Evolutionary conservation across 169 alveolate genomes (phyloP).

Genomic region (Babesia bigemina): DNA sequence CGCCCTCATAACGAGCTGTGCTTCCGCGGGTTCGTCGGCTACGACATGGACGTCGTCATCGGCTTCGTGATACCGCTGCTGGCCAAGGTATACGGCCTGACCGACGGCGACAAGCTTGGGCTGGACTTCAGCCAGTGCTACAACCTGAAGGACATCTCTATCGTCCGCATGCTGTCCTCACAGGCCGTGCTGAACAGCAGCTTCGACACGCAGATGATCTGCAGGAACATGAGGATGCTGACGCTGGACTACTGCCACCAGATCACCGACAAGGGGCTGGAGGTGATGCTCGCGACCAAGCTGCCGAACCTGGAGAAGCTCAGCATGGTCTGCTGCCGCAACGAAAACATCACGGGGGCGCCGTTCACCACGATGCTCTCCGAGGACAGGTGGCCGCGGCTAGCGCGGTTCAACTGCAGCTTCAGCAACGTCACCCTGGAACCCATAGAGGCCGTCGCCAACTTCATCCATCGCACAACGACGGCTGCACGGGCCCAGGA

Average conservation of each 20-base stretch:
- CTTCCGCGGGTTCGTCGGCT: slow-evolving; percentile 76
- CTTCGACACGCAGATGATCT: slow-evolving; percentile 67
- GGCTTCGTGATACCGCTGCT: slow-evolving; percentile 69
- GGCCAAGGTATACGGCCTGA: slow-evolving; percentile 52
- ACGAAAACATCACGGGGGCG: slow-evolving; percentile 78
- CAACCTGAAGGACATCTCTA: slow-evolving; percentile 79
- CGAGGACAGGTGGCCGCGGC: slow-evolving; percentile 81
- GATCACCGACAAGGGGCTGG: slow-evolving; percentile 83
- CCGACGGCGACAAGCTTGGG: slow-evolving; percentile 66
- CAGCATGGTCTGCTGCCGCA: slow-evolving; percentile 82
- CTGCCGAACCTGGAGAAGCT: slow-evolving; percentile 81
- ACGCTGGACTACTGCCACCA: slow-evolving; percentile 83
- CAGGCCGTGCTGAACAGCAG: slow-evolving; percentile 60
- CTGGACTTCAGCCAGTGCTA: slow-evolving; percentile 82
- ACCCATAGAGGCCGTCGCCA: slow-evolving; percentile 81
- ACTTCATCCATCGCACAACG: slow-evolving; percentile 42
- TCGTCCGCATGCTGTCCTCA: slow-evolving; percentile 78
- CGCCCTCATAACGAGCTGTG: slow-evolving; percentile 63
- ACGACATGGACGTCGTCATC: slow-evolving; percentile 67
- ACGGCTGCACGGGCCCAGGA: background rate
- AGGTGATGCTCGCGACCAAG: slow-evolving; percentile 81
- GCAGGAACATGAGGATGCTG: slow-evolving; percentile 76
- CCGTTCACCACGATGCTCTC: slow-evolving; percentile 75
- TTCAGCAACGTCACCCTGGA: slow-evolving; percentile 83
- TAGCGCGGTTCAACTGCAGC: slow-evolving; percentile 79